phyloP scores from a whole-genome alignment of 176 grass and related monocot genomes.

The Triticum dicoccoides region DNA sequence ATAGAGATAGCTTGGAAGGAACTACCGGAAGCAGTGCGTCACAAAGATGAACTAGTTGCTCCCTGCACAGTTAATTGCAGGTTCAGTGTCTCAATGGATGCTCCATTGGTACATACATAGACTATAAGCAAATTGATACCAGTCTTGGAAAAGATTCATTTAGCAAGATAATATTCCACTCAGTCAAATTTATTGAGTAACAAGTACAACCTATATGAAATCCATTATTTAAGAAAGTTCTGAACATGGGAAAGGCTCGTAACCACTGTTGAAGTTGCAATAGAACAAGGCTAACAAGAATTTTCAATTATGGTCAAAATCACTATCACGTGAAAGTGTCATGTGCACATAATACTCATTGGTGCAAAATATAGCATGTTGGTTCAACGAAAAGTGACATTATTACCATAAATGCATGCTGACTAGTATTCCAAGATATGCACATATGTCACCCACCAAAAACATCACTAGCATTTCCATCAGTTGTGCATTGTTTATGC shows the following conservation, averaged over 20 bases:
- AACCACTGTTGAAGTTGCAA: neutral
- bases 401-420: neutral
- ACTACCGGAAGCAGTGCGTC: constrained; percentile 50
- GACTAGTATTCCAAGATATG: neutral
- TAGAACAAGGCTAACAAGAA: neutral
- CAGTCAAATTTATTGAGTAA: neutral
- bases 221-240: neutral
- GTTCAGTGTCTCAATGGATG: constrained; percentile 14
- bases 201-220: constrained; percentile 2
- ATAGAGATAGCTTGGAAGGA: constrained; percentile 66
- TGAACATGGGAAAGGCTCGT: neutral
- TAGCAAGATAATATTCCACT: constrained; percentile 13
- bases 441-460: neutral
- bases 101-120: neutral
- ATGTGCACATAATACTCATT: constrained; percentile 2
- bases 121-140: constrained; percentile 11
- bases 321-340: constrained; percentile 4
- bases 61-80: constrained; percentile 47
- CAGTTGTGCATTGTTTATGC: neutral
- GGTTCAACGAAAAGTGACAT: constrained; percentile 10
- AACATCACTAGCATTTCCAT: constrained; percentile 18
- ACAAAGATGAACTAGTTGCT: constrained; percentile 45
- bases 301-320: constrained; percentile 3
- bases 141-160: neutral
- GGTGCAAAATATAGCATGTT: constrained; percentile 1